phyloP scores from a whole-genome alignment of 345 rosid genomes.

The Orychophragmus violaceus region DNA sequence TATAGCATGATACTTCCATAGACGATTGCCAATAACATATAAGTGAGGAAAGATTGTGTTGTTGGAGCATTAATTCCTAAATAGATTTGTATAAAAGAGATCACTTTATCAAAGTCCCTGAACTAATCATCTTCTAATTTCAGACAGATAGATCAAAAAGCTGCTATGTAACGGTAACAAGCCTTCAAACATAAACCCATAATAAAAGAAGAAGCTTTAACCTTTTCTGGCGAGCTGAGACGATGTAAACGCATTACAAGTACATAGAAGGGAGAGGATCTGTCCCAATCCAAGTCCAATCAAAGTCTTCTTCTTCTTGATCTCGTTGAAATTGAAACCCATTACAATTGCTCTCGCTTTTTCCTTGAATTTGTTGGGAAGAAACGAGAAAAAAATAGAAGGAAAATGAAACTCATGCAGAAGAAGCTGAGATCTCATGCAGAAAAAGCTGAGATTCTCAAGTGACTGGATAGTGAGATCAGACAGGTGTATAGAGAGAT shows the following conservation, averaged over 20 bases:
- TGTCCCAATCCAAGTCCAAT: slow-evolving; percentile 70
- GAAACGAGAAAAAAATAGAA: background rate
- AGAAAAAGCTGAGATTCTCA: background rate
- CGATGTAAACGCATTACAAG: slow-evolving; percentile 47
- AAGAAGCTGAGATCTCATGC: no score
- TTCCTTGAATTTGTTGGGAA: no score
- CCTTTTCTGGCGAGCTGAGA: slow-evolving; percentile 63
- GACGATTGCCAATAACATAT: slow-evolving; percentile 23
- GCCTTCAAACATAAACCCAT: background rate
- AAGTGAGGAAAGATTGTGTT: slow-evolving; percentile 49
- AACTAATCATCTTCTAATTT: background rate
- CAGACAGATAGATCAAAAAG: background rate
- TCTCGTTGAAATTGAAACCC: slow-evolving; percentile 30
- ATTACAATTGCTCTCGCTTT: slow-evolving; percentile 28
- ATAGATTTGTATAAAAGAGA: background rate
- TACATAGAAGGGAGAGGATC: slow-evolving; percentile 52
- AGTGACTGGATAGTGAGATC: no score
- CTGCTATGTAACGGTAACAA: background rate
- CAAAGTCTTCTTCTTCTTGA: slow-evolving; percentile 48
- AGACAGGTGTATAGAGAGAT: no score
- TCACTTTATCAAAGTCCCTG: background rate
- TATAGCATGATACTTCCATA: slow-evolving; percentile 39
- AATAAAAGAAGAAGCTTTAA: slow-evolving; percentile 1
- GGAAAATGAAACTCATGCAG: slow-evolving; percentile 19
- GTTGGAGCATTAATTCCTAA: slow-evolving; percentile 59